phyloP scores from a whole-genome alignment of 805 yeast species.

The Wickerhamomyces ciferrii region DNA sequence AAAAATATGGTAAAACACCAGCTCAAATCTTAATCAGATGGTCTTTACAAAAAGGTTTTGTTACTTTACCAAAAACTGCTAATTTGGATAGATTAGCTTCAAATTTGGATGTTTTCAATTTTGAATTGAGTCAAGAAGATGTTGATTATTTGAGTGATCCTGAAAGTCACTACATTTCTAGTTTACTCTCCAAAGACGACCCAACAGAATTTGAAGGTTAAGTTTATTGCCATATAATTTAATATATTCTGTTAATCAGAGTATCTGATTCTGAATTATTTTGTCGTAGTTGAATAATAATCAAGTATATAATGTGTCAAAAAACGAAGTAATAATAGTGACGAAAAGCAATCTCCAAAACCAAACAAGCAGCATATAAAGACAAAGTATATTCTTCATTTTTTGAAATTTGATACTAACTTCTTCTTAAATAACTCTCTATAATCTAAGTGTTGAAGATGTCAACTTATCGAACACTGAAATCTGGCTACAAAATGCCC shows the following conservation, averaged over 20 bases:
- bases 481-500: slow-evolving; percentile 41
- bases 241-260: too few species aligned
- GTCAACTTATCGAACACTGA: background rate
- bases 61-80: slow-evolving; percentile 66
- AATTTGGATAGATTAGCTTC: slow-evolving; percentile 42
- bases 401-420: background rate
- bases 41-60: slow-evolving; percentile 67
- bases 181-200: too few species aligned
- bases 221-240: too few species aligned
- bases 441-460: background rate
- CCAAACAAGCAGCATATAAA: too few species aligned
- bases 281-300: too few species aligned
- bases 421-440: too few species aligned
- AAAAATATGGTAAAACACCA: slow-evolving; percentile 42
- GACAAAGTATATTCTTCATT: too few species aligned
- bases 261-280: too few species aligned
- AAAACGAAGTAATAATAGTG: background rate
- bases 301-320: too few species aligned
- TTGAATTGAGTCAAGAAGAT: slow-evolving; percentile 38
- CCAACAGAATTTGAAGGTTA: too few species aligned
- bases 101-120: slow-evolving; percentile 52
- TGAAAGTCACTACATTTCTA: too few species aligned
- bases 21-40: slow-evolving; percentile 69
- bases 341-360: background rate
- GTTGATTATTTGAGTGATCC: slow-evolving; percentile 36